Evolutionary conservation across 768 basidiomycete species (phyloP).

Genomic region (Glaciozyma martinii): DNA sequence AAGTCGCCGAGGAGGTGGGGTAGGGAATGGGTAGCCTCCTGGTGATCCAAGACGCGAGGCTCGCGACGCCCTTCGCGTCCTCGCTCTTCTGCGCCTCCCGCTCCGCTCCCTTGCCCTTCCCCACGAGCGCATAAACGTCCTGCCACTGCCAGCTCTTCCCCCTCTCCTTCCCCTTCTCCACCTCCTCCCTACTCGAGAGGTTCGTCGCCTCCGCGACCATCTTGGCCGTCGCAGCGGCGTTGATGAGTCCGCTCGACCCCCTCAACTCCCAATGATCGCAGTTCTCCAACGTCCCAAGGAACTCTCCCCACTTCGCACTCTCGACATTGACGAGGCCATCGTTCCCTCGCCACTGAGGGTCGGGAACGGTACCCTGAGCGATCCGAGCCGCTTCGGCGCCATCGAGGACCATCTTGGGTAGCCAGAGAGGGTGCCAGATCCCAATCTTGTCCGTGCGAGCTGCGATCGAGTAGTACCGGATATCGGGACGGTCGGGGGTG

Average conservation of each 20-base stretch:
- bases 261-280: slow-evolving; percentile 96
- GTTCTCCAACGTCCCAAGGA: slow-evolving; percentile 76
- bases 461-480: slow-evolving; percentile 87
- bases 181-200: slow-evolving; percentile 7
- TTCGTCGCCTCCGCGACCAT: slow-evolving; percentile 17
- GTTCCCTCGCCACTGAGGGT: slow-evolving; percentile 58
- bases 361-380: slow-evolving; percentile 30
- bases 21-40: slow-evolving; percentile 10
- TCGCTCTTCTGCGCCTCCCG: slow-evolving; percentile 35
- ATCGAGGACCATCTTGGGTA: slow-evolving; percentile 89
- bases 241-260: slow-evolving; percentile 60
- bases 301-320: slow-evolving; percentile 83
- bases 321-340: slow-evolving; percentile 88
- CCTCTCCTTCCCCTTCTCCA: slow-evolving; percentile 41
- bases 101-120: slow-evolving; percentile 41
- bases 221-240: slow-evolving; percentile 23
- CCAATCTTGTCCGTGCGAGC: slow-evolving; percentile 46
- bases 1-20: background rate
- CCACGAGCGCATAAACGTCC: slow-evolving; percentile 27
- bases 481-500: slow-evolving; percentile 65
- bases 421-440: slow-evolving; percentile 92
- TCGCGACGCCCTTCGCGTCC: background rate
- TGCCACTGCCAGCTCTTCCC: slow-evolving; percentile 37
- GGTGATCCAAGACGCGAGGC: slow-evolving; percentile 27
- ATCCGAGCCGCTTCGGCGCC: slow-evolving; percentile 61